These are phyloP conservation scores for Porodaedalea pini DNA, from an alignment of 1,284 basidiomycete genomes.

Conservation along the genomic window DNA sequence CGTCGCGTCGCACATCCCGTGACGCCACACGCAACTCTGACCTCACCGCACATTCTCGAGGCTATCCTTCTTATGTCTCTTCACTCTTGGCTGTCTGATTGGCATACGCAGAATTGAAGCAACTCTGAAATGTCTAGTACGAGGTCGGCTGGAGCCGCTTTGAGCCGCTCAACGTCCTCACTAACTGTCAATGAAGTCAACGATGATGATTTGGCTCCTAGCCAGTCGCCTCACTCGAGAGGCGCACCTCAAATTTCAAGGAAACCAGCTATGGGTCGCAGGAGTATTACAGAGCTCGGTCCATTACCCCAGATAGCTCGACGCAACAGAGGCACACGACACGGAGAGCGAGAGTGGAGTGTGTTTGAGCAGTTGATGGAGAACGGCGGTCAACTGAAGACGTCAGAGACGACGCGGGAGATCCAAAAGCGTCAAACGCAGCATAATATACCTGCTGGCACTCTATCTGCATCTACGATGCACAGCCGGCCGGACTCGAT, in stretches of 20 bases:
- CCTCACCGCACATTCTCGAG: too few species aligned
- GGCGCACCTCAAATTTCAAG: not conserved
- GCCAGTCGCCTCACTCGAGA: not conserved
- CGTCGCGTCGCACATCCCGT: too few species aligned
- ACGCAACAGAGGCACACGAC: conserved; percentile 2
- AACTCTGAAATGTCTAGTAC: not conserved
- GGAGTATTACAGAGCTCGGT: not conserved
- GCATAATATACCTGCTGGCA: not conserved
- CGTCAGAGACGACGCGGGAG: conserved; percentile 21
- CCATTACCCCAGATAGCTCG: not conserved
- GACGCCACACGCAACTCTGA: too few species aligned
- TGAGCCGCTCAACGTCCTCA: not conserved
- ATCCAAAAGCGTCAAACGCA: conserved; percentile 7
- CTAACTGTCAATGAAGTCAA: not conserved
- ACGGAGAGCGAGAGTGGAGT: conserved; percentile 49
- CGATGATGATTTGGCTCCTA: not conserved
- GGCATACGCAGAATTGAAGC: not conserved
- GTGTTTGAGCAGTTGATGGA: conserved; percentile 71
- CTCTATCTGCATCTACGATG: not conserved
- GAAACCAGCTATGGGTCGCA: conserved; percentile 4
- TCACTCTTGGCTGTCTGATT: not conserved
- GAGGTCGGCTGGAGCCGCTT: not conserved
- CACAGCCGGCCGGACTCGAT: conserved; percentile 2
- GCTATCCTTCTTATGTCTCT: too few species aligned
- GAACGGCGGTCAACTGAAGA: conserved; percentile 46